Evolutionary conservation across 169 alveolate species (phyloP).

Genomic region (Eimeria praecox): DNA sequence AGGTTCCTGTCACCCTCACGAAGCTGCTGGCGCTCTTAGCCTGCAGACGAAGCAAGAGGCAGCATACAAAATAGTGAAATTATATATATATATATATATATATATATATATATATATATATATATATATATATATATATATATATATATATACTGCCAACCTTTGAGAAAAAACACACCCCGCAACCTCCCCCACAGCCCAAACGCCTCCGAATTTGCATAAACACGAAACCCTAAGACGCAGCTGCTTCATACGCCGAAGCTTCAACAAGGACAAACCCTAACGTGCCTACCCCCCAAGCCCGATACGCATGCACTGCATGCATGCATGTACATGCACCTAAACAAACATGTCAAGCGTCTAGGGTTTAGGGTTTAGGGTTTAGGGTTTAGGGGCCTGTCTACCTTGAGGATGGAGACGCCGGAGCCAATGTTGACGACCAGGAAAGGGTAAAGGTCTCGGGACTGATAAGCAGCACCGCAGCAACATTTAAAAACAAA

Average conservation of each 20-base stretch:
- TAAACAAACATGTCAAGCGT: not conserved
- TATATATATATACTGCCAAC: too few relatives aligned
- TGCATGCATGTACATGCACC: not conserved
- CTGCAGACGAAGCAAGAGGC: conserved; percentile 40
- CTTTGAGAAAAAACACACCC: too few relatives aligned
- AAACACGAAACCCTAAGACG: not conserved
- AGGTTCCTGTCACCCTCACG: conserved; percentile 94
- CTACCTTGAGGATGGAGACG: conserved; percentile 92
- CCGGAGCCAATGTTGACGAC: conserved; percentile 96
- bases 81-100: not conserved
- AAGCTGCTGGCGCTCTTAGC: conserved; percentile 83
- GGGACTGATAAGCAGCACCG: conserved; percentile 45
- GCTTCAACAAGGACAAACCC: not conserved
- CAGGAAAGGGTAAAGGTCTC: conserved; percentile 89
- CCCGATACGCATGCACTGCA: not conserved
- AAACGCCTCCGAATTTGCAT: not conserved
- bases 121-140: not conserved
- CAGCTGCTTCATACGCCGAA: not conserved
- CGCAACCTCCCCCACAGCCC: too few relatives aligned
- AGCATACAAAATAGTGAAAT: not conserved
- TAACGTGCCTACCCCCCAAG: not conserved
- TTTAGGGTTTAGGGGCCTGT: not conserved
- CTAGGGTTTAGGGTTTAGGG: not conserved
- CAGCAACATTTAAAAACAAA: not conserved
- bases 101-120: not conserved